Base-by-base conservation (phyloP, 2,329 filamentous ascomycete genomes). In the Helicocarpus griseus region DNA sequence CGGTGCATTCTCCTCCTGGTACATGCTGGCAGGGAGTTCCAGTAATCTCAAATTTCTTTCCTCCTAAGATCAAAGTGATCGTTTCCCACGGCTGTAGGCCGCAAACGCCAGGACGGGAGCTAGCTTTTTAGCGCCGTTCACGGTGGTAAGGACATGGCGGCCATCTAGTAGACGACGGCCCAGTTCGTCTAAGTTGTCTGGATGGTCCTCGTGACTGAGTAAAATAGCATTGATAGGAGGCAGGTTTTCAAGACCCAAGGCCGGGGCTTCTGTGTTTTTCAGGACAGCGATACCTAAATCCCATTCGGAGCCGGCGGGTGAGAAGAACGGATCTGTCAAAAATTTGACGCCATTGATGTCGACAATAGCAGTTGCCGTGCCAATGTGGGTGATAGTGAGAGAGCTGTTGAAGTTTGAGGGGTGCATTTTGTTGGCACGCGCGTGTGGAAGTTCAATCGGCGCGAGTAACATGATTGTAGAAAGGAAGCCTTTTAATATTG, bases 141-240 rank as follows among this genome's bases (percentile, higher is more conserved):
- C 50, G 1, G 74, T 77, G 0, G 74, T 77, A 28, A 76, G 61
- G 4, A 77, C 75, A 2, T 58, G 61, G 6, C 73, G 72, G 3
- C 71, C 74, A 45, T 77, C 65, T 5, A 77, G 67, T 0, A 77
- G 64, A 6, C 56, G 65, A 4, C 74, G 73, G 21, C 75, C 74
- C 0, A 70, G 55, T 2, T 69, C 64, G 31, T 78, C 75, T 2
- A 78, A 65, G 53, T 77, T 77, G 54, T 77, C 75, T 0, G 64
- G 62, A 52, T 77, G 75, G 58, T 77, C 72, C 58, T 77, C 75
- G 52, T 78, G 75, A 58, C 71, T 75, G 7, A 77, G 65, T 0
- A 77, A 65, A 3, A 77, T 62, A n/a, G 68, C 74, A 47, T 77
- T 73, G 54, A 77, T 74, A 8, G 61, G 60, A 0, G 75, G 75